Conservation (phyloP, 768 basidiomycete species). For the Boletus pseudo-olivaceus region DNA sequence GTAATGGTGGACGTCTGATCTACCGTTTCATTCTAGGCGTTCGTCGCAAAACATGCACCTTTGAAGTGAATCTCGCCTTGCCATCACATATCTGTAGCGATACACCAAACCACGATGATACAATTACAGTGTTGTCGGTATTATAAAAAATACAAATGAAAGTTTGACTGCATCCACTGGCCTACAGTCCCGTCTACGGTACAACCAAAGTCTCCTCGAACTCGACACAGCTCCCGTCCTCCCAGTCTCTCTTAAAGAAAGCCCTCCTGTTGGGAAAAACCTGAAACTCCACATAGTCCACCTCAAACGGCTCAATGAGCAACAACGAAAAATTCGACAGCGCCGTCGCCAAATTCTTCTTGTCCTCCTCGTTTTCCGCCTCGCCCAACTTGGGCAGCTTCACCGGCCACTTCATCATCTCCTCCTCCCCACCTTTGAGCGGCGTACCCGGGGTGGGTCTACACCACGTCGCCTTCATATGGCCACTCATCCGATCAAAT, state of each 20-base stretch:
- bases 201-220: conserved; percentile 66
- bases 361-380: conserved; percentile 41
- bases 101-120: background rate
- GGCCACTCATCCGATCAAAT: conserved; percentile 56
- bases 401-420: conserved; percentile 60
- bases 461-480: conserved; percentile 72
- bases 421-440: conserved; percentile 50
- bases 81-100: background rate
- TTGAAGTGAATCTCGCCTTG: background rate
- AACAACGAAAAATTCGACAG: conserved; percentile 68
- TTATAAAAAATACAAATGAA: background rate
- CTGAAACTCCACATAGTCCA: conserved; percentile 67
- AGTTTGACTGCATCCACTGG: background rate
- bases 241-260: conserved; percentile 42
- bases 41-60: conserved; percentile 2
- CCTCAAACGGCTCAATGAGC: conserved; percentile 63
- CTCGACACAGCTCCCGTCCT: conserved; percentile 28
- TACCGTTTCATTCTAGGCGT: background rate
- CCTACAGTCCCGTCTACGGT: conserved; percentile 38
- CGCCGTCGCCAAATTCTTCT: conserved; percentile 49
- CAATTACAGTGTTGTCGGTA: background rate
- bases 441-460: conserved; percentile 61
- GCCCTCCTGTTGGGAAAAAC: conserved; percentile 57
- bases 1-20: background rate
- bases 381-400: conserved; percentile 48